Base-by-base conservation (phyloP, 805 yeast species). In the Kodamaea laetipori region DNA sequence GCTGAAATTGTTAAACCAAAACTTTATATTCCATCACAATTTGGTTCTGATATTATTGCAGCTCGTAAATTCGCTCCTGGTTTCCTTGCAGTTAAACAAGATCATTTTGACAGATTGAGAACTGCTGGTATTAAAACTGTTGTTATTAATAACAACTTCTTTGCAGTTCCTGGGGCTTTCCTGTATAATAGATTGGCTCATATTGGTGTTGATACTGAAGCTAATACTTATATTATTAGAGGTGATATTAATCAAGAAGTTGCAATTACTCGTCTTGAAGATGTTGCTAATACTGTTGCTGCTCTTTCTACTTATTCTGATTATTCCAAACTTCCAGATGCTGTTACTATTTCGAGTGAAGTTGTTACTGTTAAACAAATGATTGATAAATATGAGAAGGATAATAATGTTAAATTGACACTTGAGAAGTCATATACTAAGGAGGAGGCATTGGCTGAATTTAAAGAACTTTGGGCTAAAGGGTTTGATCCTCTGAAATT, bases 11-110 rank as follows among this genome's bases (percentile, higher is more conserved):
- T 65, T 38, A 71, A 73, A 46, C 77, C 80, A 38, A 73, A 74
- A 54, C 54, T 78, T 24, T 81, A 70, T 61, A 72, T 80, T 49
- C 83, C 84, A 23, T 75, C 83, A 2, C 84, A 80, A 52, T 82
- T 76, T 52, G 88, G 86, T 28, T 51, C 66, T 17, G 79, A 78
- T 43, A 37, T 71, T n/a, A 55, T 50, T 3, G 61, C 54, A 6
- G 55, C 56, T 16, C 52, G 51, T 3, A 45, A 50, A 12, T 26
- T 40, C 13, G 56, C 67, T 15, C 73, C 78, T 4, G 66, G 63
- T 0, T 61, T 74, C 41, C 50, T 60, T 24, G 52, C 34, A 1
- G 8, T 42, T 12, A 77, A 77, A 53, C 31, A 55, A 1, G 52
- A 44, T 1, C 78, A 76, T 50, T 55, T 71, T 4, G 52, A 54